Percentiles rank a stretch among this genome's conserved stretches.
Conservation (phyloP, 1,284 basidiomycete genomes). For the Hemileccinum hortonii region DNA sequence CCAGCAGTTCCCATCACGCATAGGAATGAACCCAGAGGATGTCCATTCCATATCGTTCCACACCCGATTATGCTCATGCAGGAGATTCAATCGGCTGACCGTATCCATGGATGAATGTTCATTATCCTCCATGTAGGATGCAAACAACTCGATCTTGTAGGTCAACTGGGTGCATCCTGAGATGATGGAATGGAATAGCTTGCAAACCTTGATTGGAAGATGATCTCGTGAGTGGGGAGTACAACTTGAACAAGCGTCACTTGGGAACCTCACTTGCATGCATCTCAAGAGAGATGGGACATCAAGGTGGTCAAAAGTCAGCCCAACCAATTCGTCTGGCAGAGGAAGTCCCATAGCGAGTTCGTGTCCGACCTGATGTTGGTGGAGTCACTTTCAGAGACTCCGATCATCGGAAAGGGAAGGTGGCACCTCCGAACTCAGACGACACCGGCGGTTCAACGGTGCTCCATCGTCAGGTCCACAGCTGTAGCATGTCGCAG, state of each 20-base stretch:
- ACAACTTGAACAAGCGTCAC: background rate
- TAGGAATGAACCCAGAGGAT: constrained; percentile 36
- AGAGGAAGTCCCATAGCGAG: constrained; percentile 20
- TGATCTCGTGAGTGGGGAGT: background rate
- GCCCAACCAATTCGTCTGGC: constrained; percentile 24
- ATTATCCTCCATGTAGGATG: constrained; percentile 47
- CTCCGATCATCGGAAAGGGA: too few species aligned
- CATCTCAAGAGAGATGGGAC: constrained; percentile 26
- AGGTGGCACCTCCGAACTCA: background rate
- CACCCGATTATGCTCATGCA: constrained; percentile 42
- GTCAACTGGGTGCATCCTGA: constrained; percentile 38
- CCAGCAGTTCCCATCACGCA: constrained; percentile 44
- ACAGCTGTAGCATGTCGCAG: too few species aligned
- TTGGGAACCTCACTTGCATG: constrained; percentile 22
- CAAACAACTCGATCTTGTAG: constrained; percentile 54
- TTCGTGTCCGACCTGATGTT: background rate
- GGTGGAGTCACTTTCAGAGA: background rate
- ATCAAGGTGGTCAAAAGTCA: constrained; percentile 24
- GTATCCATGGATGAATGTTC: constrained; percentile 28
- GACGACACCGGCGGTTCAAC: background rate
- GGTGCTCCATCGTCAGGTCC: too few species aligned
- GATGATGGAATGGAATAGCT: constrained; percentile 42
- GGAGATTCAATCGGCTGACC: constrained; percentile 38
- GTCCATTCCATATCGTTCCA: constrained; percentile 48
- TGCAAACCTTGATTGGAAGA: constrained; percentile 45